A percentile compares a stretch with the other conserved stretches of the same genome.
Evolutionary conservation across 2,329 filamentous ascomycete genomes (phyloP).

Genomic region (Verticillium zaregamsianum): DNA sequence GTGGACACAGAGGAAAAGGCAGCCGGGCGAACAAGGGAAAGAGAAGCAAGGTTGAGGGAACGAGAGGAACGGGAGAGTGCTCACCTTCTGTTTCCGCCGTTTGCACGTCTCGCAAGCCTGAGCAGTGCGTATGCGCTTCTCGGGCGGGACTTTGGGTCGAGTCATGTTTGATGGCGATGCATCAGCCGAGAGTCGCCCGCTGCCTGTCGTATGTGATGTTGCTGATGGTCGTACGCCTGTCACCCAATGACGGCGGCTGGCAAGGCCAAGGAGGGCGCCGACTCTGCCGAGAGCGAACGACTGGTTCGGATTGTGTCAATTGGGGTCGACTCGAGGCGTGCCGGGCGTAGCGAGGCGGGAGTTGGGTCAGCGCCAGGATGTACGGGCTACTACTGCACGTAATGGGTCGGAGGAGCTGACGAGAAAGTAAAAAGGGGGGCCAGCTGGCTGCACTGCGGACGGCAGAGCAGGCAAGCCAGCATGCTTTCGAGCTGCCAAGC

Average conservation of each 20-base stretch:
- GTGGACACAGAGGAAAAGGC: no score
- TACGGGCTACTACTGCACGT: constrained; percentile 4
- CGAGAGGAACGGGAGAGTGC: constrained; percentile 14
- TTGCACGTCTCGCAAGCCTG: constrained; percentile 64
- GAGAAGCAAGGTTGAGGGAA: not conserved
- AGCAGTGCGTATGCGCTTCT: constrained; percentile 59
- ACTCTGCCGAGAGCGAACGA: not conserved
- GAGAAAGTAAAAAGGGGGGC: not conserved
- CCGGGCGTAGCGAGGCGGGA: constrained; percentile 4
- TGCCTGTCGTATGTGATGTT: not conserved
- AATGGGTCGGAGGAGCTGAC: not conserved
- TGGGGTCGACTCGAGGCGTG: not conserved
- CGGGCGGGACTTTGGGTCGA: constrained; percentile 50
- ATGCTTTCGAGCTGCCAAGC: not conserved
- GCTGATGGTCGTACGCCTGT: not conserved
- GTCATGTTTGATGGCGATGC: constrained; percentile 35
- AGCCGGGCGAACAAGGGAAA: not conserved
- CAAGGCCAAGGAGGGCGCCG: not conserved
- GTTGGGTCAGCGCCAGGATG: constrained; percentile 4
- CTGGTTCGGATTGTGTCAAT: not conserved
- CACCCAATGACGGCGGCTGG: constrained; percentile 11
- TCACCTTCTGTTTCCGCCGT: constrained; percentile 63
- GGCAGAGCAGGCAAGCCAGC: not conserved
- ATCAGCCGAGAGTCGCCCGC: constrained; percentile 8
- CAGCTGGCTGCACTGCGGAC: not conserved